Conservation (phyloP, 2,329 filamentous ascomycete species). For the Aspergillus hiratsukae region DNA sequence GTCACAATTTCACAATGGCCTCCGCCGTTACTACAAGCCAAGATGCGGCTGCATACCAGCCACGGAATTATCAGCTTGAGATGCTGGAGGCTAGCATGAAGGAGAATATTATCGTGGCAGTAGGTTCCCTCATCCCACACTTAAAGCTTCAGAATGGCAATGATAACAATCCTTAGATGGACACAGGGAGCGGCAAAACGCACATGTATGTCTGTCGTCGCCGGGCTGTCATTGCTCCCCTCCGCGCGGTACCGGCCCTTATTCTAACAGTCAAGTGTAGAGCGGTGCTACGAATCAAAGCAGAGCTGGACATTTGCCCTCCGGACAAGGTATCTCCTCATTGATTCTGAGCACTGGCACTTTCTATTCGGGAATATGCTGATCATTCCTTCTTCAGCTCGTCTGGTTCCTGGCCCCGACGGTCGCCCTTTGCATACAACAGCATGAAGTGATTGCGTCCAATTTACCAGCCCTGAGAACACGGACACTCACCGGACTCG, state of each 20-base stretch:
- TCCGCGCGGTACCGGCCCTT: neutral
- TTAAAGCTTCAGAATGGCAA: neutral
- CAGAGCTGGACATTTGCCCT: slow-evolving; percentile 55
- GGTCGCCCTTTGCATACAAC: slow-evolving; percentile 63
- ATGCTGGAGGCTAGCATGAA: slow-evolving; percentile 68
- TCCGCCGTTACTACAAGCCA: neutral
- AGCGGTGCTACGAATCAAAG: slow-evolving; percentile 63
- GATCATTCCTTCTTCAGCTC: slow-evolving; percentile 22
- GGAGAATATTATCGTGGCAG: slow-evolving; percentile 67
- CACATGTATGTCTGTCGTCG: slow-evolving; percentile 56
- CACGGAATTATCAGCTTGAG: slow-evolving; percentile 66
- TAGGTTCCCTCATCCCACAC: slow-evolving; percentile 31
- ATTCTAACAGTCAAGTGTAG: slow-evolving; percentile 36
- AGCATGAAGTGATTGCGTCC: slow-evolving; percentile 54
- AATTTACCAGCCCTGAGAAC: slow-evolving; percentile 57
- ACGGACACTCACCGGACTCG: slow-evolving; percentile 61
- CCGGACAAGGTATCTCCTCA: slow-evolving; percentile 45
- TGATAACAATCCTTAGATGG: slow-evolving; percentile 54
- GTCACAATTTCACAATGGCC: slow-evolving; percentile 7
- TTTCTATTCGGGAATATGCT: neutral
- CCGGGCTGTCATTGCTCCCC: neutral
- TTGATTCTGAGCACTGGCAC: slow-evolving; percentile 24
- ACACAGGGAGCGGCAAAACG: slow-evolving; percentile 75
- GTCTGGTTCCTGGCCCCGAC: slow-evolving; percentile 74
- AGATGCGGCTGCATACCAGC: slow-evolving; percentile 14